Evolutionary conservation across 805 yeast genomes (phyloP).

Genomic region (Candida stauntonica): DNA sequence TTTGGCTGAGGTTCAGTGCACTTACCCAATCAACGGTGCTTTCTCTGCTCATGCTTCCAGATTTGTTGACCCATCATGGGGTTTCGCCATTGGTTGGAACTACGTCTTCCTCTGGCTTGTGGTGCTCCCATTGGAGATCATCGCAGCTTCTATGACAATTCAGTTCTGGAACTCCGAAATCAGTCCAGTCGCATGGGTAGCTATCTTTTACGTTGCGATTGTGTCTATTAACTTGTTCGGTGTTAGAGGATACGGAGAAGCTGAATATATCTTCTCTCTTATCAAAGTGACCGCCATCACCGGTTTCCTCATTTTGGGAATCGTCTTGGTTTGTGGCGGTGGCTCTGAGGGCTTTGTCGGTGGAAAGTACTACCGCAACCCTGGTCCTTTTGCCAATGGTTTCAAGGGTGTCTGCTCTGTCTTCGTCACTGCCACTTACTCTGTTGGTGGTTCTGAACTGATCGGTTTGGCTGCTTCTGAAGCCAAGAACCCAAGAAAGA

Average conservation of each 20-base stretch:
- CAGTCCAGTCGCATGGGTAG: slow-evolving; percentile 46
- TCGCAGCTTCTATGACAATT: slow-evolving; percentile 51
- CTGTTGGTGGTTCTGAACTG: slow-evolving; percentile 51
- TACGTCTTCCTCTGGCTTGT: slow-evolving; percentile 51
- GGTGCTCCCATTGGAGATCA: slow-evolving; percentile 46
- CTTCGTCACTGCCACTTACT: slow-evolving; percentile 51
- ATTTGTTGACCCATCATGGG: slow-evolving; percentile 57
- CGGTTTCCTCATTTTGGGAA: slow-evolving; percentile 52
- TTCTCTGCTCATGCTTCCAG: slow-evolving; percentile 58
- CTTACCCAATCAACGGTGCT: slow-evolving; percentile 62
- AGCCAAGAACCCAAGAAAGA: slow-evolving; percentile 41
- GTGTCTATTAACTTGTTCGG: slow-evolving; percentile 48
- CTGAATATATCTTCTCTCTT: slow-evolving; percentile 47
- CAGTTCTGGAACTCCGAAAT: slow-evolving; percentile 44
- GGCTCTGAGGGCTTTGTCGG: slow-evolving; percentile 44
- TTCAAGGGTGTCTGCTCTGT: slow-evolving; percentile 52
- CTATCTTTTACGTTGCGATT: slow-evolving; percentile 46
- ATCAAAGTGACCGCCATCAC: slow-evolving; percentile 45
- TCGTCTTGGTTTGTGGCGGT: slow-evolving; percentile 45
- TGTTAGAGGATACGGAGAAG: slow-evolving; percentile 51
- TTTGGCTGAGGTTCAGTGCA: slow-evolving; percentile 54
- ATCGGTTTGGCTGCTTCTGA: slow-evolving; percentile 50
- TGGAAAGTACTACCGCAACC: slow-evolving; percentile 42
- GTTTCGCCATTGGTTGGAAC: slow-evolving; percentile 59
- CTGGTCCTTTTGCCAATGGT: slow-evolving; percentile 62